Conservation (phyloP, 495 filamentous ascomycete genomes). For the Aspergillus asperescens region DNA sequence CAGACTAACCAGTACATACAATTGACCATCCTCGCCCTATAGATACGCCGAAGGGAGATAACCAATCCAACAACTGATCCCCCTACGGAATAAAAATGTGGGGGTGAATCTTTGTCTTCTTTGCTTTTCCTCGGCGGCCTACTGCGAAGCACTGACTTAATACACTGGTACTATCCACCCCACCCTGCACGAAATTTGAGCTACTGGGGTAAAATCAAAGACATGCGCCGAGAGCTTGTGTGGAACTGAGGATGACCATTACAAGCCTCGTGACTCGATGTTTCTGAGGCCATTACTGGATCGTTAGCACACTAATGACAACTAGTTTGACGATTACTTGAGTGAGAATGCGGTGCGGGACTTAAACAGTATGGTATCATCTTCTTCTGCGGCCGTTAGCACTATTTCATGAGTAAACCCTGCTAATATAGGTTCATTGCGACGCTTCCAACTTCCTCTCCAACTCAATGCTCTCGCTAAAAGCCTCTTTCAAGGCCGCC, state of each 20-base stretch:
- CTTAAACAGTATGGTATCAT: neutral
- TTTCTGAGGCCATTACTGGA: neutral
- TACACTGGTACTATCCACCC: neutral
- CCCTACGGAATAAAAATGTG: neutral
- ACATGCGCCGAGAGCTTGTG: neutral
- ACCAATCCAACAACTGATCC: neutral
- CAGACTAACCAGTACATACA: neutral
- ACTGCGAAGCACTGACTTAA: conserved; percentile 1
- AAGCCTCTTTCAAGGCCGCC: conserved; percentile 60
- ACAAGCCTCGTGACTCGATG: neutral
- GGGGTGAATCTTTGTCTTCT: neutral
- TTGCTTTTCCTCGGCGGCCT: neutral
- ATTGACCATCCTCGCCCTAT: neutral
- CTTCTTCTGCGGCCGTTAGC: conserved; percentile 3
- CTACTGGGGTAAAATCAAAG: neutral
- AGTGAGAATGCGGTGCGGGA: neutral
- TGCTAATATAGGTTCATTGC: neutral
- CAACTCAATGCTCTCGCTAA: conserved; percentile 67
- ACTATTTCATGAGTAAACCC: neutral
- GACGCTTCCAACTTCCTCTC: conserved; percentile 50
- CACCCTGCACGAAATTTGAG: conserved; percentile 1
- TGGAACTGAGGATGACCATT: neutral
- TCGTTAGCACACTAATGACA: neutral
- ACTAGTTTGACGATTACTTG: neutral
- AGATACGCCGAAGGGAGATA: neutral